These are phyloP conservation scores for Krasilnikovozyma curviuscula DNA, from an alignment of 768 basidiomycete species.

Conservation along the genomic window DNA sequence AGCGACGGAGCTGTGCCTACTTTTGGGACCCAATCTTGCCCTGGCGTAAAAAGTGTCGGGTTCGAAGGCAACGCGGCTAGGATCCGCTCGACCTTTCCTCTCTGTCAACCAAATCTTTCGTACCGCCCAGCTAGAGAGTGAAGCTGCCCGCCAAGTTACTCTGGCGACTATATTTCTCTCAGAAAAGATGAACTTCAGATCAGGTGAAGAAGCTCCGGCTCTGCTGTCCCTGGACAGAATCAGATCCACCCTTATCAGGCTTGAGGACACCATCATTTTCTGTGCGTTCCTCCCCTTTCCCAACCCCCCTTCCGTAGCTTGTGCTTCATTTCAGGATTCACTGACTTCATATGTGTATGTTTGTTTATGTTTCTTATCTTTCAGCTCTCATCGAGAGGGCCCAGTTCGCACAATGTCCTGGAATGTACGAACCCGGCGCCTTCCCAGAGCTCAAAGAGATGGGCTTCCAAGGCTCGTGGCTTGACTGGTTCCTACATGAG, in stretches of 20 bases:
- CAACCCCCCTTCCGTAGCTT: too few species aligned
- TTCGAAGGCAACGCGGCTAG: too few species aligned
- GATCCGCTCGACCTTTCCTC: too few species aligned
- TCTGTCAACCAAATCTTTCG: too few species aligned
- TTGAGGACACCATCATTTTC: constrained; percentile 99
- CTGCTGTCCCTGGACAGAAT: constrained; percentile 78
- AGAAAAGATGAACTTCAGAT: too few species aligned
- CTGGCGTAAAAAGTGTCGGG: too few species aligned
- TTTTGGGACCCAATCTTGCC: too few species aligned
- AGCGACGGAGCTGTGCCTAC: too few species aligned
- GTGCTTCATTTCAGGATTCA: background rate
- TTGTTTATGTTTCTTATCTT: background rate
- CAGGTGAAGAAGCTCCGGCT: constrained; percentile 30
- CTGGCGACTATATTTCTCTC: too few species aligned
- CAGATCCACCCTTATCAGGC: constrained; percentile 60
- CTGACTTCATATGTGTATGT: background rate
- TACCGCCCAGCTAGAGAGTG: too few species aligned
- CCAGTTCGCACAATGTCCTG: constrained; percentile 83
- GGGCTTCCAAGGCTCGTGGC: constrained; percentile 71
- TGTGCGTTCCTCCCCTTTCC: constrained; percentile 16
- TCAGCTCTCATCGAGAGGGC: constrained; percentile 78
- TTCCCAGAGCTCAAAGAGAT: constrained; percentile 57
- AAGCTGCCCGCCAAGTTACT: too few species aligned
- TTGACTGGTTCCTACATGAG: constrained; percentile 94
- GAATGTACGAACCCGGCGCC: constrained; percentile 60